phyloP scores from a whole-genome alignment of 495 filamentous ascomycete species.

The Entonaema liquescens region DNA sequence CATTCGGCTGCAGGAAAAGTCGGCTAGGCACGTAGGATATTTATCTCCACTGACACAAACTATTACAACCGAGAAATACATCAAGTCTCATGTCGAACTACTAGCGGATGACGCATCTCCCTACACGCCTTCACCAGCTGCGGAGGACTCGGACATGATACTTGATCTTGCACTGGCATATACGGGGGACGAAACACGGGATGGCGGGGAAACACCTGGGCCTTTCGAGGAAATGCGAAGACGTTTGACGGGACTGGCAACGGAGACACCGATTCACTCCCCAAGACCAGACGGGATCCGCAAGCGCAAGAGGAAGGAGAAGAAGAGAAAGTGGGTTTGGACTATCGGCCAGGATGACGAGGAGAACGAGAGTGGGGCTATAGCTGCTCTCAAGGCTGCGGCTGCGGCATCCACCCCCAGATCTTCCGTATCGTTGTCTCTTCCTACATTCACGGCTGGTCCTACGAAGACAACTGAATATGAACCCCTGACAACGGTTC shows the following conservation, averaged over 20 bases:
- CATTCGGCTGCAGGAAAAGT: constrained; percentile 58
- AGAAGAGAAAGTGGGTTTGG: constrained; percentile 63
- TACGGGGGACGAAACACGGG: constrained; percentile 57
- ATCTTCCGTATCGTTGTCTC: background rate
- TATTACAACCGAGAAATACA: constrained; percentile 64
- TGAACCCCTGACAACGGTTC: constrained; percentile 28
- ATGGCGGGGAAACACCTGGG: constrained; percentile 64
- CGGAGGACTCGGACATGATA: constrained; percentile 45
- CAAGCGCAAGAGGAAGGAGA: constrained; percentile 57
- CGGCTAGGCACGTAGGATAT: constrained; percentile 60
- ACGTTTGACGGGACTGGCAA: constrained; percentile 56
- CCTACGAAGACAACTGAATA: constrained; percentile 13
- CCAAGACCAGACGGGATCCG: constrained; percentile 51
- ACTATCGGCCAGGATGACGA: constrained; percentile 59
- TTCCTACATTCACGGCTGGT: background rate
- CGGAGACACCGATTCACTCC: constrained; percentile 49
- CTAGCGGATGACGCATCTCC: constrained; percentile 60
- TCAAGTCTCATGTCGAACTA: constrained; percentile 64
- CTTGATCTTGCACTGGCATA: constrained; percentile 61
- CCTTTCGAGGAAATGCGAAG: constrained; percentile 67
- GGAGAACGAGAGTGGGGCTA: constrained; percentile 51
- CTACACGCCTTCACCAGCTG: constrained; percentile 50
- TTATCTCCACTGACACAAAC: constrained; percentile 62
- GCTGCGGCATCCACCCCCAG: constrained; percentile 26
- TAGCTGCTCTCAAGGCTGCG: constrained; percentile 43